Conservation (phyloP, 352 stramenopile species). For the Salisapilia sapeloensis region DNA sequence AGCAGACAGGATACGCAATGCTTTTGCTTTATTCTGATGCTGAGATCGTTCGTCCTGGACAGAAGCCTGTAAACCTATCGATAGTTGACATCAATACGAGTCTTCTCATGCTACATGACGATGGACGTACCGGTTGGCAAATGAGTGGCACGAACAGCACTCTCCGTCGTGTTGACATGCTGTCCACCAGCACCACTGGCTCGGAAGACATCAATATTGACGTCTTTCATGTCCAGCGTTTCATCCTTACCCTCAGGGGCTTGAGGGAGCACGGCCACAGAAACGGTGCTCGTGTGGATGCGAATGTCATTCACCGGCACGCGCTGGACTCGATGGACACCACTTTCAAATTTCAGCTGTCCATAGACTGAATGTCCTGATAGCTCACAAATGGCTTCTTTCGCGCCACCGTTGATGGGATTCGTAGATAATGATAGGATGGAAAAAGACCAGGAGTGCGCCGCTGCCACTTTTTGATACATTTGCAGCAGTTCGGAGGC, state of each 20-base stretch:
- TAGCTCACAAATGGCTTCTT: slow-evolving; percentile 63
- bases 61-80: slow-evolving; percentile 21
- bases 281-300: slow-evolving; percentile 95
- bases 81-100: neutral
- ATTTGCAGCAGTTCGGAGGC: slow-evolving; percentile 86
- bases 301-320: slow-evolving; percentile 93
- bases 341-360: slow-evolving; percentile 97
- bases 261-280: slow-evolving; percentile 93
- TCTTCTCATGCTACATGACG: slow-evolving; percentile 35
- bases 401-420: slow-evolving; percentile 72
- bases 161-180: slow-evolving; percentile 99
- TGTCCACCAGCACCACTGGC: slow-evolving; percentile 93
- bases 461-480: slow-evolving; percentile 80
- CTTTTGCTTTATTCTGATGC: slow-evolving; percentile 97
- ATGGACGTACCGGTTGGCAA: slow-evolving; percentile 91
- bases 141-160: slow-evolving; percentile 92
- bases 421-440: slow-evolving; percentile 75
- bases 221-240: slow-evolving; percentile 88
- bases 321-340: slow-evolving; percentile 95
- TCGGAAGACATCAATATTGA: slow-evolving; percentile 95
- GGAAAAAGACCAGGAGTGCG: slow-evolving; percentile 84
- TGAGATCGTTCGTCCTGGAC: slow-evolving; percentile 93
- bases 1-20: slow-evolving; percentile 93
- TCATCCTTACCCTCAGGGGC: slow-evolving; percentile 73
- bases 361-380: slow-evolving; percentile 81